A percentile compares a stretch with the other conserved stretches of the same genome.
Conservation (phyloP, 768 basidiomycete species). For the Mycena olivaceomarginata region DNA sequence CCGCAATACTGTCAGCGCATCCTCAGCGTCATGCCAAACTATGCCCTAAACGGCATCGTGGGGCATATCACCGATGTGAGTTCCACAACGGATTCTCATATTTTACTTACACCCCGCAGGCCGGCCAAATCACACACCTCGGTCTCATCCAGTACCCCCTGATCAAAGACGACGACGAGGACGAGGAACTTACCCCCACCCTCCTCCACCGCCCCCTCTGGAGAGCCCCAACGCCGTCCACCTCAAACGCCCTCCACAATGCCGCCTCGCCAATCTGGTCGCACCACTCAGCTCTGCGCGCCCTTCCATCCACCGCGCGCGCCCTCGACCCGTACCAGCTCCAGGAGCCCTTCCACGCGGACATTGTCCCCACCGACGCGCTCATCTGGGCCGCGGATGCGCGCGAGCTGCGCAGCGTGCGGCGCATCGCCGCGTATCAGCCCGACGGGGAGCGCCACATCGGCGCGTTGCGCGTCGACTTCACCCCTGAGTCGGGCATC, state of each 20-base stretch:
- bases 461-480: conserved; percentile 1
- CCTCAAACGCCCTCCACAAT: conserved; percentile 17
- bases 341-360: neutral
- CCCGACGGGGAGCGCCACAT: neutral
- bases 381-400: conserved; percentile 10
- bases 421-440: conserved; percentile 11
- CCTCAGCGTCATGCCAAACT: neutral
- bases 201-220: conserved; percentile 12
- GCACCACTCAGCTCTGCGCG: neutral
- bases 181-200: neutral
- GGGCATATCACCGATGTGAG: conserved; percentile 12
- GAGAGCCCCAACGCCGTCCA: neutral
- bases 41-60: conserved; percentile 3
- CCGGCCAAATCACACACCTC: neutral
- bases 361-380: conserved; percentile 14
- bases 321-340: neutral
- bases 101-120: neutral
- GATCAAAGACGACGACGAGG: neutral
- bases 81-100: no score
- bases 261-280: conserved; percentile 4
- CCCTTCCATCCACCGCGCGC: conserved; percentile 1
- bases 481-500: neutral
- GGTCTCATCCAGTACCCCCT: conserved; percentile 6
- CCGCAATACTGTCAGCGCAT: conserved; percentile 13
- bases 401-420: neutral